Evolutionary conservation across 2,329 filamentous ascomycete species (phyloP), one percentile per base, ranked within the genome.

Genomic region (Coccinonectria pachysandricola): DNA sequence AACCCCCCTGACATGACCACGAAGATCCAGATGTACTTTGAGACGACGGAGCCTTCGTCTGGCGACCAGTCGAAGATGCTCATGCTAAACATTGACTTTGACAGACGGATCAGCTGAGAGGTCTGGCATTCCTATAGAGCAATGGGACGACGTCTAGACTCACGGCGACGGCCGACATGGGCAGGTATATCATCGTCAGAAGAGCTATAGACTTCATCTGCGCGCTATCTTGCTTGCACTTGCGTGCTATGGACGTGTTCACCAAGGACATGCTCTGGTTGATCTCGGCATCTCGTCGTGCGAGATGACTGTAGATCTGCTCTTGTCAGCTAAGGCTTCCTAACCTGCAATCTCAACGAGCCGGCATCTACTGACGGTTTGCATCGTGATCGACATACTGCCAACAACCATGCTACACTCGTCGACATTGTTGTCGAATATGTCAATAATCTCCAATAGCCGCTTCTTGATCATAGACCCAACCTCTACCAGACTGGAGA

Each of bases 151-250:
- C 12, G 14, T 6, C 7, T 3, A 15, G n/a, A 21, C 11, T 3
- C 25, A 32, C 30, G 12, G 30, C 30, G 7, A 32, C 25, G 10
- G 24, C 26, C 9, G 30, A 28, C 4, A 32, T 12, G 8, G 30
- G 30, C 0, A 32, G 19, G 17, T 32, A 32, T 5, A 32, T 26
- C 30, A 32, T 32, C 9, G 30, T 32, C 15, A 32, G 12, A 4
- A 32, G 22, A 9, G 30, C 30, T 7, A 28, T 32, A 3, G 30
- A 32, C n/a, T 19, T 32, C 30, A 32, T 32, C 12, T 32, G 30
- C 4, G 30, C 30, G 12, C 23, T 32, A 9, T 32, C 30, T 15
- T 24, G 21, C n/a, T 32, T 28, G 3, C 22, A 28, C 13, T 32
- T 26, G 2, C 28, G 22, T 1, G 30, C 30, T 13, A 28, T 32